A percentile compares a stretch with the other conserved stretches of the same genome.
Evolutionary conservation across 2,329 filamentous ascomycete genomes (phyloP).

Genomic region (Grosmannia huntii): DNA sequence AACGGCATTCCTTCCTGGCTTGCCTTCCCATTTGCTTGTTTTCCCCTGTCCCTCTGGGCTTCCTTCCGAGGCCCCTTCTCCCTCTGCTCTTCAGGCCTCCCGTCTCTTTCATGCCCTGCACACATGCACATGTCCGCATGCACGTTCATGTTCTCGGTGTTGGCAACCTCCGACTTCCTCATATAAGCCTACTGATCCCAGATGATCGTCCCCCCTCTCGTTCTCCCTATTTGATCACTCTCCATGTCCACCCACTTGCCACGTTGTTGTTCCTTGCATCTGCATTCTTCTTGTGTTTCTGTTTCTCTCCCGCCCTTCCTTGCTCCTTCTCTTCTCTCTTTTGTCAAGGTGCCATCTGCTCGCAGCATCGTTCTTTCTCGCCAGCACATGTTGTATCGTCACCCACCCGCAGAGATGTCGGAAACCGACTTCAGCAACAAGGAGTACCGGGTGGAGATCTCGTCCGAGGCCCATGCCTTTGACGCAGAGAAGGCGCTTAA

Average conservation of each 20-base stretch:
- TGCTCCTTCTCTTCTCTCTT: not conserved
- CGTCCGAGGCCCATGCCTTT: conserved; percentile 7
- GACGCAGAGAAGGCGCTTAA: conserved; percentile 11
- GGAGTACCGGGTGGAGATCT: conserved; percentile 8
- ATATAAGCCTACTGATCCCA: not conserved
- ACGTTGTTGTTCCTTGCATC: not conserved
- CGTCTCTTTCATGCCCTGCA: no score
- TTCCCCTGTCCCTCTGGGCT: not conserved
- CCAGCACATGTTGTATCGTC: not conserved
- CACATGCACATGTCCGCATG: no score
- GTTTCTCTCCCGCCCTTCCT: not conserved
- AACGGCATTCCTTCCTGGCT: no score
- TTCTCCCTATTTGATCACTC: not conserved
- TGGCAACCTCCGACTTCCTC: not conserved
- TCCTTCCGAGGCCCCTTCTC: no score
- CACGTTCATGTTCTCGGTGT: not conserved
- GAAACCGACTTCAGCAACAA: conserved; percentile 8
- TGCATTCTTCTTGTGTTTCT: not conserved
- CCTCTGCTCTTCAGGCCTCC: no score
- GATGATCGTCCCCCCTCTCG: not conserved
- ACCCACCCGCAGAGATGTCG: conserved; percentile 3
- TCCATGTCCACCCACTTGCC: not conserved
- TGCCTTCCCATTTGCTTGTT: not conserved
- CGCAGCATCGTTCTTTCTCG: no score
- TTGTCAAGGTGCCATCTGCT: no score